These are phyloP conservation scores for Pseudocercospora ulei DNA, from an alignment of 2,329 filamentous ascomycete genomes.

Conservation along the genomic window DNA sequence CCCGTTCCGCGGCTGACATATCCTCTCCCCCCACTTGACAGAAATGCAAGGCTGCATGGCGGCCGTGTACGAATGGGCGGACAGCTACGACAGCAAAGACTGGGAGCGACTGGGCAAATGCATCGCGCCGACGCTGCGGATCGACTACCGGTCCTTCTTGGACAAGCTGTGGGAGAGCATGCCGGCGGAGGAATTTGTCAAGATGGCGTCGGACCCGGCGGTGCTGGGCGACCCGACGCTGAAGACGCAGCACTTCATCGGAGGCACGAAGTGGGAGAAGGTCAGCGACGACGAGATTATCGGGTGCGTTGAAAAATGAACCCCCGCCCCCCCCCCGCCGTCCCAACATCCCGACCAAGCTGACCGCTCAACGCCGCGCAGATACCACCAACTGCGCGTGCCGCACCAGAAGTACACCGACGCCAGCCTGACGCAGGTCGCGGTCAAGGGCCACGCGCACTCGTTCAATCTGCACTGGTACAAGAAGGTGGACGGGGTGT, in stretches of 20 bases:
- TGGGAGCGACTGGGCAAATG: constrained; percentile 52
- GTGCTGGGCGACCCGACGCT: constrained; percentile 48
- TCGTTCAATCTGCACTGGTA: constrained; percentile 48
- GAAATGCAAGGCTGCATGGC: constrained; percentile 37
- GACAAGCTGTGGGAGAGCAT: constrained; percentile 49
- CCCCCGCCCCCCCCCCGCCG: background rate
- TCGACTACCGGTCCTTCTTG: constrained; percentile 58
- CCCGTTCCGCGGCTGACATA: too few species aligned
- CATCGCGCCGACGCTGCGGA: constrained; percentile 53
- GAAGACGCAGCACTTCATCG: constrained; percentile 51
- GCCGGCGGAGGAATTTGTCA: constrained; percentile 47
- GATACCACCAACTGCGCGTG: constrained; percentile 49
- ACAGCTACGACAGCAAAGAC: constrained; percentile 58
- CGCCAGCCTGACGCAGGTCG: constrained; percentile 40
- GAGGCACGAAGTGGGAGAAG: constrained; percentile 46
- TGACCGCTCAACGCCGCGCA: constrained; percentile 26
- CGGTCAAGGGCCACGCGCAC: constrained; percentile 49
- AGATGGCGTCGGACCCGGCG: constrained; percentile 44
- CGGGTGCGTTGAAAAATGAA: too few species aligned
- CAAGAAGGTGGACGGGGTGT: constrained; percentile 49
- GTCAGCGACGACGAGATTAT: constrained; percentile 42
- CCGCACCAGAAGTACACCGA: constrained; percentile 50
- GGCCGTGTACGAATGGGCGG: constrained; percentile 52
- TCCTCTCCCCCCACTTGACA: constrained; percentile 16
- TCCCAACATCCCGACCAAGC: background rate